Percentiles rank a stretch among this genome's conserved stretches.
phyloP scores from a whole-genome alignment of 768 basidiomycete genomes.

The Symmetrospora coprosmae region DNA sequence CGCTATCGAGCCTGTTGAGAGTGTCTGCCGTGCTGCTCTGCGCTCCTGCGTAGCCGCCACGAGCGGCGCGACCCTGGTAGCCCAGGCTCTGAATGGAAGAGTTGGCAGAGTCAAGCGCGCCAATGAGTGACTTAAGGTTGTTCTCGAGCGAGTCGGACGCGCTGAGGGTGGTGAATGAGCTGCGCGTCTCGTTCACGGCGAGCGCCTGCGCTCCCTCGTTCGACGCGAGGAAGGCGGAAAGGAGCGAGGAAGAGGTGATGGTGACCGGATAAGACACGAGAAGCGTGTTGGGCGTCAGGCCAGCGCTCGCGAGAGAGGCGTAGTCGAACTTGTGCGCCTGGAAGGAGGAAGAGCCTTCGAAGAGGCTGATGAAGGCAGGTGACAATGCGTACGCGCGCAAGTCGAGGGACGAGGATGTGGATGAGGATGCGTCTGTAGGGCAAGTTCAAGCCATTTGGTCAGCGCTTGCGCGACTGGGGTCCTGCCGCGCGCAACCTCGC shows the following conservation, averaged over 20 bases:
- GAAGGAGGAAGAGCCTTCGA: slow-evolving; percentile 21
- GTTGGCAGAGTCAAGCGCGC: slow-evolving; percentile 14
- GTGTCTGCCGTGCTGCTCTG: neutral
- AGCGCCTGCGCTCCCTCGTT: slow-evolving; percentile 3
- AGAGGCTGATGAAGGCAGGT: slow-evolving; percentile 29
- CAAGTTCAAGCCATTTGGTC: neutral
- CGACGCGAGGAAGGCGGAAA: slow-evolving; percentile 32
- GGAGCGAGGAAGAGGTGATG: slow-evolving; percentile 30
- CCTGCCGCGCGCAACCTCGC: too few relatives aligned
- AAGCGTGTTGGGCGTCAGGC: slow-evolving; percentile 30
- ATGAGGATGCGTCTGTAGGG: slow-evolving; percentile 26
- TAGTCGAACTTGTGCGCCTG: neutral
- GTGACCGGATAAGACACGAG: slow-evolving; percentile 31
- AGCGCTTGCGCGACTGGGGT: too few relatives aligned
- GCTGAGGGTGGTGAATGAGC: slow-evolving; percentile 3
- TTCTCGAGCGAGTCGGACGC: slow-evolving; percentile 20
- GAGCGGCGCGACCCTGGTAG: slow-evolving; percentile 20
- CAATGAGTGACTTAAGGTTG: slow-evolving; percentile 8
- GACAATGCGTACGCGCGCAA: slow-evolving; percentile 26
- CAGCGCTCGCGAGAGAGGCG: slow-evolving; percentile 27
- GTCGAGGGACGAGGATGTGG: slow-evolving; percentile 29
- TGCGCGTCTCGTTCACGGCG: neutral
- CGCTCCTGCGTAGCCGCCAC: neutral
- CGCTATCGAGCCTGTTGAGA: slow-evolving; percentile 9
- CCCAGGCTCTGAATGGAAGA: slow-evolving; percentile 6